phyloP scores from a whole-genome alignment of 306 rosid genomes.

The Quercus aquifolioides region DNA sequence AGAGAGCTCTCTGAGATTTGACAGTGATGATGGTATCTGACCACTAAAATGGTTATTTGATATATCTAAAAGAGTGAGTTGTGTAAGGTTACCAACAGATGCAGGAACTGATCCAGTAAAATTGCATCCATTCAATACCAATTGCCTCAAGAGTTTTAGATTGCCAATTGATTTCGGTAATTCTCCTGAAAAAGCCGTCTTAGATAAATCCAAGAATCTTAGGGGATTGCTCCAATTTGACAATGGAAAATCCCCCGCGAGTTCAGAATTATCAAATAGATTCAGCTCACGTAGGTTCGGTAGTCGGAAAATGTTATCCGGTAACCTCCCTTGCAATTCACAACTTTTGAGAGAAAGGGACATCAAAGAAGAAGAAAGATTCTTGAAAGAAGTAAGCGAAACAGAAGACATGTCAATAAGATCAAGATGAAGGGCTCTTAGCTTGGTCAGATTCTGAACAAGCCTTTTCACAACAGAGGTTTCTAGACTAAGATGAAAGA shows the following conservation, averaged over 20 bases:
- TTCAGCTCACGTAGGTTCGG: constrained; percentile 1
- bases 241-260: not conserved
- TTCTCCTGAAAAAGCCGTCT: not conserved
- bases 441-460: not conserved
- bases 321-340: not conserved
- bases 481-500: constrained; percentile 13
- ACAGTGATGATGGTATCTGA: no score
- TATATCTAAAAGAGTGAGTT: not conserved
- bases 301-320: not conserved
- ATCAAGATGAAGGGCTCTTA: not conserved
- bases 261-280: not conserved
- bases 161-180: not conserved
- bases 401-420: not conserved
- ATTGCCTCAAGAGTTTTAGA: not conserved
- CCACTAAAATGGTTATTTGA: no score
- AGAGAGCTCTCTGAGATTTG: no score
- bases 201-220: not conserved
- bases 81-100: constrained; percentile 1
- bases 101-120: not conserved
- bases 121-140: not conserved
- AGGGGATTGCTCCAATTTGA: constrained; percentile 3
- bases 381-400: not conserved
- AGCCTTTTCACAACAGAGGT: not conserved
- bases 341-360: not conserved
- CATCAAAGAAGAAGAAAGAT: not conserved